Evolutionary conservation across 2,329 filamentous ascomycete species (phyloP).

Genomic region (Fusarium illudens): DNA sequence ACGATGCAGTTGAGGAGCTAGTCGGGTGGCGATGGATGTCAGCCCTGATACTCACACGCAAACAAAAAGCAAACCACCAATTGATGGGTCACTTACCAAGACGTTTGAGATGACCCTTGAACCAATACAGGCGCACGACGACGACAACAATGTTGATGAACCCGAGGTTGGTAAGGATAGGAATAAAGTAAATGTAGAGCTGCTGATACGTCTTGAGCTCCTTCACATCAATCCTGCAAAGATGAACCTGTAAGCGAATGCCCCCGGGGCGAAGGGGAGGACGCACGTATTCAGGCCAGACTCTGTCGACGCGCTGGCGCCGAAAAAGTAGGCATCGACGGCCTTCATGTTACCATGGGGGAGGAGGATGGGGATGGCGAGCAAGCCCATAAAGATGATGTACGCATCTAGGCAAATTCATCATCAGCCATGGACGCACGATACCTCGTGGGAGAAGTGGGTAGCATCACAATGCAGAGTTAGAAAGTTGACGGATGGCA

Average conservation of each 20-base stretch:
- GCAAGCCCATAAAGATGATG: constrained; percentile 25
- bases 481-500: background rate
- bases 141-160: constrained; percentile 61
- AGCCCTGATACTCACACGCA: background rate
- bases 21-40: background rate
- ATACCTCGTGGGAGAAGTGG: background rate
- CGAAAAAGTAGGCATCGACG: constrained; percentile 59
- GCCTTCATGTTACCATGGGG: constrained; percentile 38
- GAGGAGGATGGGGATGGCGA: constrained; percentile 21
- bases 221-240: constrained; percentile 57
- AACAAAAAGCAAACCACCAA: background rate
- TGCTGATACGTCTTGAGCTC: constrained; percentile 59
- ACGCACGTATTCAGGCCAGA: constrained; percentile 60
- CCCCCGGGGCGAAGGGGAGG: background rate
- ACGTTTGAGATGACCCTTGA: constrained; percentile 52
- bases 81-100: background rate
- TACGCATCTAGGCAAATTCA: constrained; percentile 26
- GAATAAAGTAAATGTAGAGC: constrained; percentile 58
- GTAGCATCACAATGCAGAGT: constrained; percentile 3
- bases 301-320: constrained; percentile 57
- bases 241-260: background rate
- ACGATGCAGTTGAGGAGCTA: background rate
- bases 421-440: background rate
- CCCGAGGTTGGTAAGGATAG: constrained; percentile 56
- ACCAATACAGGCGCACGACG: constrained; percentile 57